phyloP scores from a whole-genome alignment of 2,329 filamentous ascomycete genomes.

The Trichoderma afroharzianum region DNA sequence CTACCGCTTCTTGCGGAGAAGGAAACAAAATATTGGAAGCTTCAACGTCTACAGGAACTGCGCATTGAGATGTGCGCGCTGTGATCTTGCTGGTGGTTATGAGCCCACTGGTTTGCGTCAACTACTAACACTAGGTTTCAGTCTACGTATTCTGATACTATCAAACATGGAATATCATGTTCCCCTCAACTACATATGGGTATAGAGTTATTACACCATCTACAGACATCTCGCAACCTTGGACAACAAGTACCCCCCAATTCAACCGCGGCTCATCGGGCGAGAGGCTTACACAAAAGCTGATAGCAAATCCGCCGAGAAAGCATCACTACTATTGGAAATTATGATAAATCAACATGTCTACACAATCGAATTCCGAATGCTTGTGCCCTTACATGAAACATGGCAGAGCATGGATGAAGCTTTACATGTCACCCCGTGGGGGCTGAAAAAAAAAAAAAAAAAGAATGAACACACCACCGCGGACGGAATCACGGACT shows the following conservation, averaged over 20 bases:
- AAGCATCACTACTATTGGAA: not conserved
- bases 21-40: not conserved
- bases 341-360: not conserved
- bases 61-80: not conserved
- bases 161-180: not conserved
- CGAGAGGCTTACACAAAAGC: not conserved
- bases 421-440: not conserved
- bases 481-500: not conserved
- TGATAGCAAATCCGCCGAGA: not conserved
- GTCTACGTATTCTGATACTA: not conserved
- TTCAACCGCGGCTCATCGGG: not conserved
- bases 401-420: not conserved
- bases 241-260: not conserved
- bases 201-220: not conserved
- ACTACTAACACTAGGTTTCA: not conserved
- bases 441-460: not conserved
- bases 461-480: not conserved
- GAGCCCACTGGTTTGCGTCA: not conserved
- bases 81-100: not conserved
- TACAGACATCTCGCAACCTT: not conserved
- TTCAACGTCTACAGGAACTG: not conserved
- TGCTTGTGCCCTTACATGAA: not conserved
- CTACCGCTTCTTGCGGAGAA: not conserved
- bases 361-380: not conserved
- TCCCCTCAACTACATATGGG: not conserved